Evolutionary conservation across 1,284 basidiomycete genomes (phyloP).

Genomic region (Salmacisia buchloeana): DNA sequence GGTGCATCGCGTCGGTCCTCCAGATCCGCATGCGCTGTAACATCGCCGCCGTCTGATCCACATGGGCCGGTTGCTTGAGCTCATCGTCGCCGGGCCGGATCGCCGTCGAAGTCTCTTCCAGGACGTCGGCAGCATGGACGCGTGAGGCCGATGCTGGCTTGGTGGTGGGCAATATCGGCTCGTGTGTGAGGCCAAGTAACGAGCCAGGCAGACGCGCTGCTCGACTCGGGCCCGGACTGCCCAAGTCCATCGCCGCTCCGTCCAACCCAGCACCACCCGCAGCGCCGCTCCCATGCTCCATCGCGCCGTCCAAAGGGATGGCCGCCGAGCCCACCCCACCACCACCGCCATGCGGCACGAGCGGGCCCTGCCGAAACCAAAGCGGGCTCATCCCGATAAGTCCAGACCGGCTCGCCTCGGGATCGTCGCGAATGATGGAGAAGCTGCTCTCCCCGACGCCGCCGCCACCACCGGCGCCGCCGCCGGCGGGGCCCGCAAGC

Average conservation of each 20-base stretch:
- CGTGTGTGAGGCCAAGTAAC: not conserved
- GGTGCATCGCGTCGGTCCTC: constrained; percentile 95
- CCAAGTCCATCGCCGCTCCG: not conserved
- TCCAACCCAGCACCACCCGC: not conserved
- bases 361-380: not conserved
- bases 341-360: not conserved
- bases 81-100: constrained; percentile 57
- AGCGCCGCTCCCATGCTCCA: not conserved
- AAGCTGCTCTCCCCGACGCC: constrained; percentile 34
- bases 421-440: constrained; percentile 41
- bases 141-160: not conserved
- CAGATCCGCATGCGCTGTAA: constrained; percentile 92
- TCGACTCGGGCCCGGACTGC: not conserved
- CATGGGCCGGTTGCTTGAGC: no score
- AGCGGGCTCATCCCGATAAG: constrained; percentile 40
- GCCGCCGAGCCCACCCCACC: not conserved
- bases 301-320: not conserved
- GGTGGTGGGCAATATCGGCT: not conserved
- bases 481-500: no score
- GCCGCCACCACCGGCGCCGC: not conserved
- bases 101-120: constrained; percentile 58
- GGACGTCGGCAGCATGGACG: constrained; percentile 52
- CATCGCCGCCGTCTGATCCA: constrained; percentile 63
- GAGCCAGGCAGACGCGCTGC: not conserved
- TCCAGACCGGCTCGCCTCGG: constrained; percentile 45